Evolutionary conservation across 2,329 filamentous ascomycete species (phyloP).

Genomic region (Capronia epimyces): DNA sequence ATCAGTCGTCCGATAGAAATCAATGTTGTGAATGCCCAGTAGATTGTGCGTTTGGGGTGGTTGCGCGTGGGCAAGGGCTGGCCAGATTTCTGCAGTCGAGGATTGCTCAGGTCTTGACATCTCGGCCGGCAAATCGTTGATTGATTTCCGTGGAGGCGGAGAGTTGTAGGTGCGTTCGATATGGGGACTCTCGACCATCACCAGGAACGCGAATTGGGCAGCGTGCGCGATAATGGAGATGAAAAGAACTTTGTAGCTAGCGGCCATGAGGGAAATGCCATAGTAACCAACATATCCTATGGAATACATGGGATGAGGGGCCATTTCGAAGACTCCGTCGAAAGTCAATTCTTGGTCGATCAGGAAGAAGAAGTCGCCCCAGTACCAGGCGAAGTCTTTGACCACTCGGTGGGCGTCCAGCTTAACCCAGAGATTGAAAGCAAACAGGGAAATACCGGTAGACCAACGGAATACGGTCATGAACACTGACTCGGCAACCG

Average conservation of each 20-base stretch:
- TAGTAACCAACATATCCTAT: conserved; percentile 98
- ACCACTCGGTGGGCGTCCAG: conserved; percentile 95
- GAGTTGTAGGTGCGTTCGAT: conserved; percentile 98
- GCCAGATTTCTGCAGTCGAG: conserved; percentile 18
- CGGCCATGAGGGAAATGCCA: conserved; percentile 95
- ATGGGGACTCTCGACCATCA: conserved; percentile 89
- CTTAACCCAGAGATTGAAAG: conserved; percentile 98
- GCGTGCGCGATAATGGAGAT: conserved; percentile 94
- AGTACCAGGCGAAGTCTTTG: conserved; percentile 99
- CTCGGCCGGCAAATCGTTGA: conserved; percentile 36
- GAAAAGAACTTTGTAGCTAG: conserved; percentile 94
- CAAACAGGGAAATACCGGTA: conserved; percentile 69
- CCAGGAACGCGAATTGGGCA: conserved; percentile 88
- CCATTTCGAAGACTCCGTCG: conserved; percentile 98
- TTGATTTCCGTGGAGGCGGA: conserved; percentile 56
- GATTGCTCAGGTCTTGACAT: conserved; percentile 31
- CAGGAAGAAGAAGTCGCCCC: conserved; percentile 98
- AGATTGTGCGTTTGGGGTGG: conserved; percentile 74
- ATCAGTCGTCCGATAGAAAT: conserved; percentile 83
- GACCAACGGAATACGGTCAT: conserved; percentile 72
- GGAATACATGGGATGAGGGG: conserved; percentile 97
- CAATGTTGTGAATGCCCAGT: conserved; percentile 75
- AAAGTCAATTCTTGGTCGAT: conserved; percentile 97
- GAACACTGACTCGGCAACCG: conserved; percentile 62
- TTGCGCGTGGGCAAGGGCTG: conserved; percentile 36